Conservation (phyloP, 177 flowering plant species). For the Tripterygium wilfordii region DNA sequence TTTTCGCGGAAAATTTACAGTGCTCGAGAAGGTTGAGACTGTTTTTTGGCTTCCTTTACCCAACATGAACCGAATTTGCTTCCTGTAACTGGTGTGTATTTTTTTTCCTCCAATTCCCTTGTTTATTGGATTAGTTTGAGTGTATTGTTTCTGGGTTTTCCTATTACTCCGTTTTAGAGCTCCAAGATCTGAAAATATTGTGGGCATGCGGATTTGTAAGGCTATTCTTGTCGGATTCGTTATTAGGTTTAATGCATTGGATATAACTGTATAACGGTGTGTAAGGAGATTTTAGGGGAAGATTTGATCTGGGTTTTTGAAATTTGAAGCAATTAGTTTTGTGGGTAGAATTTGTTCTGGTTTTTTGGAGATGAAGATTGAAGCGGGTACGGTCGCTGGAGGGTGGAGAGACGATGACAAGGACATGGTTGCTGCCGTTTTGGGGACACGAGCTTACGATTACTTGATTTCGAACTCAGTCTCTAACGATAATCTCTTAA, state of each 20-base stretch:
- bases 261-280: background rate
- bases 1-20: conserved; percentile 14
- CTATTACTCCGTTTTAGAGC: conserved; percentile 8
- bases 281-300: background rate
- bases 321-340: conserved; percentile 4
- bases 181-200: conserved; percentile 11
- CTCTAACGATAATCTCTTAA: conserved; percentile 49
- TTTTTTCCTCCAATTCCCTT: conserved; percentile 2
- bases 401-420: conserved; percentile 76
- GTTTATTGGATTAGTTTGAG: background rate
- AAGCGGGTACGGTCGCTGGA: conserved; percentile 34
- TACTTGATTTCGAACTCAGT: conserved; percentile 62
- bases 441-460: conserved; percentile 73
- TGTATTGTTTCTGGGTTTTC: conserved; percentile 12
- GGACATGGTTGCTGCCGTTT: conserved; percentile 60
- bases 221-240: too few relatives aligned
- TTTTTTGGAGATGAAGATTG: conserved; percentile 34
- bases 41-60: background rate
- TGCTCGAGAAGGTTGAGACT: conserved; percentile 1
- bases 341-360: conserved; percentile 1
- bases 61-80: conserved; percentile 8
- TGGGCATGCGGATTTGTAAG: conserved; percentile 1
- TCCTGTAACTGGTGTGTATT: conserved; percentile 12
- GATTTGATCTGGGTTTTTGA: conserved; percentile 16
- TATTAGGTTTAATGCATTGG: conserved; percentile 1